These are phyloP conservation scores for Kodamaea plutei DNA, from an alignment of 1,139 yeast genomes.

Conservation along the genomic window DNA sequence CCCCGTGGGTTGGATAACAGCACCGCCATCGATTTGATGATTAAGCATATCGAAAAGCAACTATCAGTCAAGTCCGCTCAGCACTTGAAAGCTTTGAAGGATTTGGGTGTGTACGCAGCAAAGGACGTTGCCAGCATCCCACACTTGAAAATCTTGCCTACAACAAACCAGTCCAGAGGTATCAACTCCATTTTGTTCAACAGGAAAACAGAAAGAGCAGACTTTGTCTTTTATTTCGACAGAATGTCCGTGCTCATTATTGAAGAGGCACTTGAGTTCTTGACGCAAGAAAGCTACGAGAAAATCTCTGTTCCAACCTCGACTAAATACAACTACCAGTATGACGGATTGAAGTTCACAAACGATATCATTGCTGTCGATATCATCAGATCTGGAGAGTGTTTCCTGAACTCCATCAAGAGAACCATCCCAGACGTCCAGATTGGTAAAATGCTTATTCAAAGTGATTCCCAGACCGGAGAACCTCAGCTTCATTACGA, in stretches of 20 bases:
- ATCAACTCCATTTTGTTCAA: conserved; percentile 68
- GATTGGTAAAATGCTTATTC: conserved; percentile 80
- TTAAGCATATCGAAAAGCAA: conserved; percentile 75
- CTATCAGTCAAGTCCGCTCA: conserved; percentile 57
- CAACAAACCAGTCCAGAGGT: conserved; percentile 66
- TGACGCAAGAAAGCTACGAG: conserved; percentile 20
- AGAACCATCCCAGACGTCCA: conserved; percentile 73
- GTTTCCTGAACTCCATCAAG: conserved; percentile 75
- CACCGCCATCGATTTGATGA: conserved; percentile 75
- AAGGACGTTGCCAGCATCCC: conserved; percentile 27
- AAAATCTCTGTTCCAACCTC: conserved; percentile 17
- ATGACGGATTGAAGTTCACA: conserved; percentile 37
- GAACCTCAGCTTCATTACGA: conserved; percentile 89
- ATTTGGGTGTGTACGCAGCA: conserved; percentile 43
- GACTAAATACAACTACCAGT: conserved; percentile 28
- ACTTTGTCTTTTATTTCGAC: conserved; percentile 82
- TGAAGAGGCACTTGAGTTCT: conserved; percentile 58
- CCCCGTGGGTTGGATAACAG: conserved; percentile 85
- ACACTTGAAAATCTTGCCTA: conserved; percentile 41
- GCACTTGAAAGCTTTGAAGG: conserved; percentile 59
- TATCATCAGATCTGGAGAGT: conserved; percentile 88
- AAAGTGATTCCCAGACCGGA: conserved; percentile 83
- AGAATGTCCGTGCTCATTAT: conserved; percentile 70
- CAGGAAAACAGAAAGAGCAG: conserved; percentile 55
- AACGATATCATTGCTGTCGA: conserved; percentile 67